Percentiles rank a stretch among this genome's conserved stretches.
phyloP scores from a whole-genome alignment of 2,329 filamentous ascomycete genomes.

The Ceratocystis variospora region DNA sequence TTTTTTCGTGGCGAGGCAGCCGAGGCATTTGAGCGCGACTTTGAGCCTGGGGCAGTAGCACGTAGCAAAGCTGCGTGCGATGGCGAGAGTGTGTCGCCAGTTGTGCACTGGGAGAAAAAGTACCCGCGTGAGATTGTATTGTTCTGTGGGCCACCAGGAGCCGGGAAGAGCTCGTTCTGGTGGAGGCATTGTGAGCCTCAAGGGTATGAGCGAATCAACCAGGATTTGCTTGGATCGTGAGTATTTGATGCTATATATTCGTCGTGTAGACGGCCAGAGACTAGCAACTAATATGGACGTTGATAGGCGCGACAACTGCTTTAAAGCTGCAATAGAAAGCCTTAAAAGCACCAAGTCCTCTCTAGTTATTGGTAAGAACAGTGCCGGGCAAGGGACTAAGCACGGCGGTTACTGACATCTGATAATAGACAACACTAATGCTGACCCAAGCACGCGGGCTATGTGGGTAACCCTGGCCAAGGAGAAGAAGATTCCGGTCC shows the following conservation, averaged over 20 bases:
- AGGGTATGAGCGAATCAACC: slow-evolving; percentile 75
- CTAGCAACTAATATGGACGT: not conserved
- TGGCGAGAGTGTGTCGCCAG: slow-evolving; percentile 24
- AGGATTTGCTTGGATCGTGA: slow-evolving; percentile 66
- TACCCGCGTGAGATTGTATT: slow-evolving; percentile 62
- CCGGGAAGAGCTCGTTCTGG: slow-evolving; percentile 87
- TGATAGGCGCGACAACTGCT: slow-evolving; percentile 43
- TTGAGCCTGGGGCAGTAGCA: slow-evolving; percentile 52
- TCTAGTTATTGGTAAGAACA: slow-evolving; percentile 58
- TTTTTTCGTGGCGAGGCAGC: slow-evolving; percentile 63
- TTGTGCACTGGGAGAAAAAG: slow-evolving; percentile 39
- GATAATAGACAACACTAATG: slow-evolving; percentile 79
- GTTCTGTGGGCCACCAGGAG: slow-evolving; percentile 76
- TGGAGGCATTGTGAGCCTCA: slow-evolving; percentile 63
- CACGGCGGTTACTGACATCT: not conserved
- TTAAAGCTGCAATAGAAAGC: slow-evolving; percentile 56
- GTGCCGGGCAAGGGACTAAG: not conserved
- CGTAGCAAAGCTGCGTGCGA: slow-evolving; percentile 21
- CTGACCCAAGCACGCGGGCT: slow-evolving; percentile 61
- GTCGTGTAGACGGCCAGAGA: not conserved
- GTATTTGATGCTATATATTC: slow-evolving; percentile 21
- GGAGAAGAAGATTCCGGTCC: slow-evolving; percentile 57
- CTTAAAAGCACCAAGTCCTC: slow-evolving; percentile 48
- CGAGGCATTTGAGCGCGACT: slow-evolving; percentile 52
- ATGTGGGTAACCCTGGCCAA: slow-evolving; percentile 65